Conservation (phyloP, 2,329 filamentous ascomycete genomes). For the Anisogramma anomala region DNA sequence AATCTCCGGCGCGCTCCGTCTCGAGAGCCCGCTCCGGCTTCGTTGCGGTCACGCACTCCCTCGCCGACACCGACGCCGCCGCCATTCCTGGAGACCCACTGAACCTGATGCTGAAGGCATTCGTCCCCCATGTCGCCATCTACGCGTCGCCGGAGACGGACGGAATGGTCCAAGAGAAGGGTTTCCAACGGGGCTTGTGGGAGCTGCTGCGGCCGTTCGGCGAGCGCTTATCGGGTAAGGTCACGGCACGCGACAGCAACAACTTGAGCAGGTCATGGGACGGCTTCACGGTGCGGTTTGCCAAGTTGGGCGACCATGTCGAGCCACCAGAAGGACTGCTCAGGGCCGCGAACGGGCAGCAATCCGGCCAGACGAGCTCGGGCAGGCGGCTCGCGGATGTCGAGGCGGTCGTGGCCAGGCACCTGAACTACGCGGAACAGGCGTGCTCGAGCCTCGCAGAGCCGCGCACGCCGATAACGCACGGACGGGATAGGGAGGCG, state of each 20-base stretch:
- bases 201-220: slow-evolving; percentile 85
- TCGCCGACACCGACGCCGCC: slow-evolving; percentile 31
- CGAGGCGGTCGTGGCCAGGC: slow-evolving; percentile 68
- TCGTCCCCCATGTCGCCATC: slow-evolving; percentile 80
- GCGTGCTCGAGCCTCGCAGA: slow-evolving; percentile 31
- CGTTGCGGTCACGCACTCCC: slow-evolving; percentile 29
- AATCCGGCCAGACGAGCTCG: slow-evolving; percentile 16
- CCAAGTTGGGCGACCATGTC: slow-evolving; percentile 51
- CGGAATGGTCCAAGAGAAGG: slow-evolving; percentile 68
- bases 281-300: slow-evolving; percentile 82
- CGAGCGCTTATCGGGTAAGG: slow-evolving; percentile 74
- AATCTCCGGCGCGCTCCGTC: slow-evolving; percentile 44
- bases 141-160: slow-evolving; percentile 82
- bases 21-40: slow-evolving; percentile 48
- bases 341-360: slow-evolving; percentile 22
- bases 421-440: slow-evolving; percentile 64
- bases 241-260: slow-evolving; percentile 81
- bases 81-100: slow-evolving; percentile 43
- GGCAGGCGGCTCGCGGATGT: slow-evolving; percentile 52
- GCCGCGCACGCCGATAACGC: slow-evolving; percentile 28
- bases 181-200: slow-evolving; percentile 69
- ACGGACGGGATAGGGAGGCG: slow-evolving; percentile 34
- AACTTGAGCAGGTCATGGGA: slow-evolving; percentile 75
- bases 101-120: slow-evolving; percentile 66
- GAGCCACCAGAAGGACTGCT: slow-evolving; percentile 33